Evolutionary conservation across 257 asterid species (phyloP), one percentile per base, ranked within the genome.

Genomic region (Solanum tarapatanum): DNA sequence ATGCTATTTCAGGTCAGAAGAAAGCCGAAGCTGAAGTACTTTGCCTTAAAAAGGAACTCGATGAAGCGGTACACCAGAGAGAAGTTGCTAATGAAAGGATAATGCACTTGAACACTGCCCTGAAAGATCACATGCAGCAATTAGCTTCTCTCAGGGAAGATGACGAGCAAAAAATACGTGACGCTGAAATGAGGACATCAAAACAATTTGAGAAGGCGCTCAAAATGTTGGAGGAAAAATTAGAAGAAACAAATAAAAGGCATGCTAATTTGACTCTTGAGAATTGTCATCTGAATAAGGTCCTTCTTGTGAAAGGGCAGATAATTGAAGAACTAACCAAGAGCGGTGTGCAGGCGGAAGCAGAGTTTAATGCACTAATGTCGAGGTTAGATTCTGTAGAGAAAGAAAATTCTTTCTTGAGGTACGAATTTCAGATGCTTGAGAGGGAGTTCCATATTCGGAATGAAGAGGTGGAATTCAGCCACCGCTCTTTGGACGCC

Each of bases 331-430:
- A 93, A 87, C 93, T 95, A 77, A 93, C 87, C 24, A 87, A 64
- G 55, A 73, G 84, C 73, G 92, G 92, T 87, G 58, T 32, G 82
- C 93, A 92, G 84, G 91, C 92, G 3, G 97, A 94, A 41, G 93
- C 94, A 11, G 99, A 95, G 87, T 91, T 93, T 19, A 88, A 91
- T 79, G 93, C 94, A 41, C 86, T 96, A 28, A 93, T 95, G 98
- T 80, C 90, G 2, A 90, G 98, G 82, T 85, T 92, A 19, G 99
- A 95, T 87, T 92, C 93, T 13, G 90, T 91, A 3, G 98, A 94
- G 60, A 97, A 95, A 88, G 99, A 95, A 88, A 95, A 97, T 79
- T 96, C 94, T 21, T 95, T 94, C 82, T 87, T 97, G 51, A 91
- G 95, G 84, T 95, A 94, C 4, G 98, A 97, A 90, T 91, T 89